Conservation (phyloP, 2,329 filamentous ascomycete species). For the Colletotrichum tropicicola region DNA sequence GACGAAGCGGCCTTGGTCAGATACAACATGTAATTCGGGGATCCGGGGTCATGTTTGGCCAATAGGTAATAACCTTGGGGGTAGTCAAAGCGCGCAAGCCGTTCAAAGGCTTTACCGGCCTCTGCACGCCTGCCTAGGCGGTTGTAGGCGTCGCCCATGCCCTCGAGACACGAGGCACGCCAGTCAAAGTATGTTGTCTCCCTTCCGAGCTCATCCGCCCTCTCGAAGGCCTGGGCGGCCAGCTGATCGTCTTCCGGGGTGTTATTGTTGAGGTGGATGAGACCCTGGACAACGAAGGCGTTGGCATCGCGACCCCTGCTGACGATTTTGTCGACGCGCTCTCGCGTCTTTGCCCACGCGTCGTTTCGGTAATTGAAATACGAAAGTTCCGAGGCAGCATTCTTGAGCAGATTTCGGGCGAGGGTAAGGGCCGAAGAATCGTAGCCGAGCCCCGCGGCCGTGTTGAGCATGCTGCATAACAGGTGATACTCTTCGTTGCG, state of each 20-base stretch:
- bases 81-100: background rate
- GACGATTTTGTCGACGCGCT: slow-evolving; percentile 42
- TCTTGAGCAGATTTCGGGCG: background rate
- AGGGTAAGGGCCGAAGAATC: slow-evolving; percentile 39
- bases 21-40: background rate
- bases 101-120: background rate
- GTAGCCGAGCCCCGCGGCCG: slow-evolving; percentile 42
- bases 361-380: slow-evolving; percentile 32
- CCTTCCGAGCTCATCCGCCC: slow-evolving; percentile 1
- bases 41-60: background rate
- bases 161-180: background rate
- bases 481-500: background rate
- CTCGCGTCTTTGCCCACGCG: slow-evolving; percentile 33
- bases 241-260: background rate
- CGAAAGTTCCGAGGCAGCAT: too few relatives aligned
- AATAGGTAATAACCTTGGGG: background rate
- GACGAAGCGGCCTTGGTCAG: slow-evolving; percentile 9
- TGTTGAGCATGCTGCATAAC: slow-evolving; percentile 36
- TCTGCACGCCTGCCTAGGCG: background rate
- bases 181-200: slow-evolving; percentile 31
- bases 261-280: slow-evolving; percentile 2
- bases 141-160: too few relatives aligned
- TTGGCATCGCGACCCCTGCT: slow-evolving; percentile 41
- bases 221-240: slow-evolving; percentile 4
- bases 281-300: slow-evolving; percentile 43